Evolutionary conservation across 495 filamentous ascomycete species (phyloP).

Genomic region (Neurospora pannonica): DNA sequence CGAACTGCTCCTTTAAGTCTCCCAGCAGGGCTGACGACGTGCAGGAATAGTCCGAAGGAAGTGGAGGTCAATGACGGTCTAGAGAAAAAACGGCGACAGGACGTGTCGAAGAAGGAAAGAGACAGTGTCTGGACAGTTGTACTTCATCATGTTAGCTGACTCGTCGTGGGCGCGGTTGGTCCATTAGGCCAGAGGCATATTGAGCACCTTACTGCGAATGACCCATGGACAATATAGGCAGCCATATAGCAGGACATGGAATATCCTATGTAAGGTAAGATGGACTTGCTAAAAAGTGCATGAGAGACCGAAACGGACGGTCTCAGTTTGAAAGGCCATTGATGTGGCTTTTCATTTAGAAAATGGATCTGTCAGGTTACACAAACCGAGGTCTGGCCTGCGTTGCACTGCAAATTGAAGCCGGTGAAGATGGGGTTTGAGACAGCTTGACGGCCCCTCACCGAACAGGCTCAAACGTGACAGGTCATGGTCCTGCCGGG

Average conservation of each 20-base stretch:
- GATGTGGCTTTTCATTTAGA: not conserved
- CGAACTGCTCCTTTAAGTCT: not conserved
- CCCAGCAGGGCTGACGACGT: not conserved
- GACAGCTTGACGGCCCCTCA: not conserved
- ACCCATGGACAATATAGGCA: not conserved
- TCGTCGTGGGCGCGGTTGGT: not conserved
- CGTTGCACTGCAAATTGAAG: not conserved
- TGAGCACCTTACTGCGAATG: not conserved
- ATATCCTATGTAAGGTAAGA: not conserved
- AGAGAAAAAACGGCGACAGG: not conserved
- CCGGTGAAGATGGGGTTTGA: not conserved
- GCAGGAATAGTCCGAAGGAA: not conserved
- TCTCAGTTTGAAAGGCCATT: not conserved
- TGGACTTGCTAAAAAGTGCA: not conserved
- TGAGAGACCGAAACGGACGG: not conserved
- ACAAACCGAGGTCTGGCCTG: not conserved
- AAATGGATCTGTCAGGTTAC: not conserved
- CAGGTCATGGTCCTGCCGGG: not conserved
- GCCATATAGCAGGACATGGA: not conserved
- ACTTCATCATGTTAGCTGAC: not conserved
- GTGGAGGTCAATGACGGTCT: not conserved
- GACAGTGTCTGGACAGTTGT: not conserved
- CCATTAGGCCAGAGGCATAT: not conserved
- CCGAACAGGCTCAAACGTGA: not conserved
- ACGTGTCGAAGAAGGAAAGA: not conserved